These are phyloP conservation scores for Neurospora sp. DNA, from an alignment of 495 filamentous ascomycete species.

Conservation along the genomic window DNA sequence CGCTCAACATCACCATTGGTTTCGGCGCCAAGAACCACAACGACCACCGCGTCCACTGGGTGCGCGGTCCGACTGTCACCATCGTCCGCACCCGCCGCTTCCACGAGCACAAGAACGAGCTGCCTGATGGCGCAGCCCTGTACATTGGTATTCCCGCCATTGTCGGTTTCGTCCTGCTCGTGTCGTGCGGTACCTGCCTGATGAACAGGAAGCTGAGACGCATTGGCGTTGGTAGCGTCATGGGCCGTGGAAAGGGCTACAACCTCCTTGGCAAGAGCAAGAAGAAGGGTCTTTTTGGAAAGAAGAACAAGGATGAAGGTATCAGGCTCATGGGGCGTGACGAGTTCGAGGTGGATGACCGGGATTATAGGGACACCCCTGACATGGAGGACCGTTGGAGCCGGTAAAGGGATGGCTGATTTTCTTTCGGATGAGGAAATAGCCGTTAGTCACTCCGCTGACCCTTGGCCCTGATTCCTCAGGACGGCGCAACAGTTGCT, in stretches of 20 bases:
- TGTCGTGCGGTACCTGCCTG: conserved; percentile 22
- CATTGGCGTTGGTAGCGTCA: conserved; percentile 30
- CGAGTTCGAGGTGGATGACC: not conserved
- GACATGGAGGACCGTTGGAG: not conserved
- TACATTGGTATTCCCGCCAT: conserved; percentile 33
- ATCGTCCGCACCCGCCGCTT: conserved; percentile 16
- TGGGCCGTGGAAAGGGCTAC: conserved; percentile 26
- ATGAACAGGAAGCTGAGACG: conserved; percentile 28
- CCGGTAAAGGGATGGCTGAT: not conserved
- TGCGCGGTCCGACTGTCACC: conserved; percentile 23
- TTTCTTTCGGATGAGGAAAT: not conserved
- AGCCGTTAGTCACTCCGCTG: not conserved
- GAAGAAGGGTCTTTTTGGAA: conserved; percentile 16
- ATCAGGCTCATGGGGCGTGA: conserved; percentile 32
- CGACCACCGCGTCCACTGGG: conserved; percentile 6
- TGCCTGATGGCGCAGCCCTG: conserved; percentile 17
- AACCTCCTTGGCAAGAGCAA: conserved; percentile 26
- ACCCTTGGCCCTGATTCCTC: not conserved
- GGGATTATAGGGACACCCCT: not conserved
- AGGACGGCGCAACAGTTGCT: not conserved
- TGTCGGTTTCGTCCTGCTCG: conserved; percentile 24
- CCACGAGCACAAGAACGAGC: conserved; percentile 10
- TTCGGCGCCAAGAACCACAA: conserved; percentile 21
- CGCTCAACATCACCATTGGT: conserved; percentile 32
- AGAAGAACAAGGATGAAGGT: conserved; percentile 19